A percentile compares a stretch with the other conserved stretches of the same genome.
These are phyloP conservation scores for Mallotus repandus DNA, from an alignment of 441 rosid species.

Conservation along the genomic window DNA sequence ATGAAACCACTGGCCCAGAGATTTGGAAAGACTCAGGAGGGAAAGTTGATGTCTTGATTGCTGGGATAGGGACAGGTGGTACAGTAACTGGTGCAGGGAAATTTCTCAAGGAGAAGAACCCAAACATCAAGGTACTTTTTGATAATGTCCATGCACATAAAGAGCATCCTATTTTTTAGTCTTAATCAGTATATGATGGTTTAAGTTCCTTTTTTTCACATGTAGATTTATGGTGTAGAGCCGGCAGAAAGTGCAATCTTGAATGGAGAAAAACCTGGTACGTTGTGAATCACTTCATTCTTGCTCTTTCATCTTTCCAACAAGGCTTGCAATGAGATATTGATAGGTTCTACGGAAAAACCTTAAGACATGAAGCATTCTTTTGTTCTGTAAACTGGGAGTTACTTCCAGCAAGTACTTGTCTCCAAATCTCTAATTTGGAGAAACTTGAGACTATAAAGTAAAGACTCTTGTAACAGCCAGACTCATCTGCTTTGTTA, in stretches of 20 bases:
- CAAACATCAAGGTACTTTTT: constrained; percentile 53
- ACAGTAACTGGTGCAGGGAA: constrained; percentile 68
- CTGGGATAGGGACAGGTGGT: constrained; percentile 83
- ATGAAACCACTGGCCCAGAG: constrained; percentile 83
- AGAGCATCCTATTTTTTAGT: background rate
- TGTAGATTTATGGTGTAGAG: constrained; percentile 65
- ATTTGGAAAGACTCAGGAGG: constrained; percentile 80
- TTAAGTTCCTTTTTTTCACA: constrained; percentile 3
- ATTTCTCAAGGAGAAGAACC: constrained; percentile 68
- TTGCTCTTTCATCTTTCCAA: background rate
- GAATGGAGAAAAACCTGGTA: constrained; percentile 69
- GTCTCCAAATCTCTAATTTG: background rate
- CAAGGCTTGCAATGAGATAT: background rate
- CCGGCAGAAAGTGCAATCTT: constrained; percentile 72
- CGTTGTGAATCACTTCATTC: constrained; percentile 5
- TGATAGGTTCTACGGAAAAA: background rate
- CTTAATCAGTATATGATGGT: background rate
- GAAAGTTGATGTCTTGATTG: constrained; percentile 60
- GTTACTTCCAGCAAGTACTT: background rate
- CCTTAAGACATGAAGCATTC: background rate
- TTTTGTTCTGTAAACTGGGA: background rate
- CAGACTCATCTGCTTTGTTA: background rate
- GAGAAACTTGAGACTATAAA: background rate
- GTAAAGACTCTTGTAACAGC: background rate
- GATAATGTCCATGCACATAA: background rate